A percentile compares a stretch with the other conserved stretches of the same genome.
Conservation (phyloP, 1,284 basidiomycete species). For the Inonotus obliquus region DNA sequence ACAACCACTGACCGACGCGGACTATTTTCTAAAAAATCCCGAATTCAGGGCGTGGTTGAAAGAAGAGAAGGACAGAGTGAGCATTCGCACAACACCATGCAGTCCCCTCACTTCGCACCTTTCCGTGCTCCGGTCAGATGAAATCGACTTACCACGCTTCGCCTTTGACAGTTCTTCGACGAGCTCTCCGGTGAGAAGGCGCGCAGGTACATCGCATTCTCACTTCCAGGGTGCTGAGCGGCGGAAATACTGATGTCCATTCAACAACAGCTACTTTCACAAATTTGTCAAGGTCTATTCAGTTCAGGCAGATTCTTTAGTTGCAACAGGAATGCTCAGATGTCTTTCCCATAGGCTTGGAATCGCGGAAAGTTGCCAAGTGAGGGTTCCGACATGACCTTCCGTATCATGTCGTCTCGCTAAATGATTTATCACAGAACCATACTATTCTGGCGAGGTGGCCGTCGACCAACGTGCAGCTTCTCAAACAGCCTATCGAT, state of each 20-base stretch:
- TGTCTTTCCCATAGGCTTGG: slow-evolving; percentile 50
- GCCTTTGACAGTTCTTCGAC: slow-evolving; percentile 58
- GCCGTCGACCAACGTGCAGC: slow-evolving; percentile 45
- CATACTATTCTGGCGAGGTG: slow-evolving; percentile 56
- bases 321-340: slow-evolving; percentile 1
- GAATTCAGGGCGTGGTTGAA: slow-evolving; percentile 77
- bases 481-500: slow-evolving; percentile 57
- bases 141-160: background rate
- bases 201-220: slow-evolving; percentile 48
- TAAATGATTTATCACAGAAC: slow-evolving; percentile 33
- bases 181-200: slow-evolving; percentile 70
- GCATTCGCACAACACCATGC: slow-evolving; percentile 19
- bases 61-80: slow-evolving; percentile 71
- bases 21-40: slow-evolving; percentile 74
- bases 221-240: slow-evolving; percentile 17
- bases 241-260: slow-evolving; percentile 22
- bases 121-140: background rate
- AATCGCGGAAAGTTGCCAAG: slow-evolving; percentile 67
- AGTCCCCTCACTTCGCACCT: background rate
- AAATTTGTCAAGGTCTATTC: slow-evolving; percentile 70
- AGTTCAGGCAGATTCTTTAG: background rate
- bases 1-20: slow-evolving; percentile 57
- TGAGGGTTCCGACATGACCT: slow-evolving; percentile 28
- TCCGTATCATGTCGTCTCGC: background rate
- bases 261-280: slow-evolving; percentile 63